phyloP scores from a whole-genome alignment of 73 alveolate species.

The Stentor coeruleus region DNA sequence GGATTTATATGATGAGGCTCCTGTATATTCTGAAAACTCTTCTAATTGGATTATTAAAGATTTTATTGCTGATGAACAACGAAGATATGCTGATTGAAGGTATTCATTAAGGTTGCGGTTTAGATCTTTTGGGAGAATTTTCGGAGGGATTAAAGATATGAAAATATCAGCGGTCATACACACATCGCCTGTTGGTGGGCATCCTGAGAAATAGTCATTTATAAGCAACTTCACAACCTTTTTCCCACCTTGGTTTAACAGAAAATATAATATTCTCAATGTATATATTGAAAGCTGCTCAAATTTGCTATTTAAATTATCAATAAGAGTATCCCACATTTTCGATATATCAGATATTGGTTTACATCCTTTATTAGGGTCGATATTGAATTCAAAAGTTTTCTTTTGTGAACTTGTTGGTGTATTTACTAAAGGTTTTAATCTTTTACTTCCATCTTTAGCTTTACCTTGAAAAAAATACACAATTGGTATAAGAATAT shows the following conservation, averaged over 20 bases:
- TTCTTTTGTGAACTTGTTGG: background rate
- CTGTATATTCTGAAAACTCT: background rate
- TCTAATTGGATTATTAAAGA: background rate
- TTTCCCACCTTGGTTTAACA: background rate
- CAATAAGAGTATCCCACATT: slow-evolving; percentile 12
- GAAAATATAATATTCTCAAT: background rate
- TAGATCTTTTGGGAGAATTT: background rate
- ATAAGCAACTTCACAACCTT: slow-evolving; percentile 2
- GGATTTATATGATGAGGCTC: background rate
- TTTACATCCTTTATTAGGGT: background rate
- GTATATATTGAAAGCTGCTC: background rate
- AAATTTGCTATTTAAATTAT: background rate
- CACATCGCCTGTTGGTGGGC: slow-evolving; percentile 14
- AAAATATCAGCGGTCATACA: background rate
- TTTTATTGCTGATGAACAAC: background rate
- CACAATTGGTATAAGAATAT: background rate
- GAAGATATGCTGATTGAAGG: background rate
- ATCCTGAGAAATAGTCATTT: slow-evolving; percentile 11
- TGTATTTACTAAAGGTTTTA: background rate
- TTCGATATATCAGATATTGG: slow-evolving; percentile 5
- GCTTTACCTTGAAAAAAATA: slow-evolving; percentile 21
- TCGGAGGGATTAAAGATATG: slow-evolving; percentile 2
- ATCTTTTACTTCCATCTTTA: background rate
- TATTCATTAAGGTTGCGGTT: background rate
- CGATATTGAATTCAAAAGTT: background rate